Evolutionary conservation across 225 moss, liverwort and hornwort species (phyloP).

Genomic region (Climacium dendroides): DNA sequence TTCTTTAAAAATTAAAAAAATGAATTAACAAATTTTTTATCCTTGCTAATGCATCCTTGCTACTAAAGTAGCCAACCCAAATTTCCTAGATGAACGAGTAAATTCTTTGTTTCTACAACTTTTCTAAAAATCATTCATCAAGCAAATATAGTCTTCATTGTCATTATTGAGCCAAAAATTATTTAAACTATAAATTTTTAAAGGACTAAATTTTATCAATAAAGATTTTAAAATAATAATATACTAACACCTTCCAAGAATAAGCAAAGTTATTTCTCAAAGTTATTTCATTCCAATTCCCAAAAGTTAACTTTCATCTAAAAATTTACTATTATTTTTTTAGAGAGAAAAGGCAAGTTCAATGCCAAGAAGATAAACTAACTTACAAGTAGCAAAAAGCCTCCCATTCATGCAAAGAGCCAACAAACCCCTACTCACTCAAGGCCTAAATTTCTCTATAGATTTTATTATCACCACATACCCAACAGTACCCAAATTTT

Average conservation of each 20-base stretch:
- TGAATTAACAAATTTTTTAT: neutral
- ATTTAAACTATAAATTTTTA: neutral
- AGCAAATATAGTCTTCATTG: neutral
- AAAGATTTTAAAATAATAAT: too few species aligned
- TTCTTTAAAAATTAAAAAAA: neutral
- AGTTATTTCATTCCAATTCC: neutral
- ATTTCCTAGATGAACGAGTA: neutral
- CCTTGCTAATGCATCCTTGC: fast-evolving
- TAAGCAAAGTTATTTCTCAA: neutral
- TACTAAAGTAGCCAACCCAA: neutral
- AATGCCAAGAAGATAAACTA: neutral
- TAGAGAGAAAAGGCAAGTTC: neutral
- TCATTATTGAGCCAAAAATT: neutral
- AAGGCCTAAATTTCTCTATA: too few species aligned
- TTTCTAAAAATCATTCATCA: neutral
- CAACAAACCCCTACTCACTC: fast-evolving
- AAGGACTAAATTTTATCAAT: neutral
- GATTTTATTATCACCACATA: neutral
- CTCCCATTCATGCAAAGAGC: fast-evolving
- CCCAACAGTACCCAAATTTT: too few species aligned
- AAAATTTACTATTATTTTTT: neutral
- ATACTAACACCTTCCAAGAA: neutral
- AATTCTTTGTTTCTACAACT: neutral
- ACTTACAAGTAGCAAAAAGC: neutral
- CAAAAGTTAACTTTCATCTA: neutral